Percentiles rank a stretch among this genome's conserved stretches.
These are phyloP conservation scores for Tremella fuciformis DNA, from an alignment of 768 basidiomycete genomes.

Conservation along the genomic window DNA sequence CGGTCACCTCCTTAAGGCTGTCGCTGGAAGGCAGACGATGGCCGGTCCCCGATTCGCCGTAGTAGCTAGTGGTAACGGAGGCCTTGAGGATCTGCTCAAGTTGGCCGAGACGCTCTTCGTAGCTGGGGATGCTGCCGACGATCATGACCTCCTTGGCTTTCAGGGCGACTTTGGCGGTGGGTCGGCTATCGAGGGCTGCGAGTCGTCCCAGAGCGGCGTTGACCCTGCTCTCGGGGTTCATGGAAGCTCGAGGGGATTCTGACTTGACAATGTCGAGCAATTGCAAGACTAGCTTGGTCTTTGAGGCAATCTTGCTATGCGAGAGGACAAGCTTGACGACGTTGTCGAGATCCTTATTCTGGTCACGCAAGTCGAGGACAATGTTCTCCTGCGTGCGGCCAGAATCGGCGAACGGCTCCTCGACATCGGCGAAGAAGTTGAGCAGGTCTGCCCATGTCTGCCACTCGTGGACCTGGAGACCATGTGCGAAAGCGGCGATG, in stretches of 20 bases:
- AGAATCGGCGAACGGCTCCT: constrained; percentile 80
- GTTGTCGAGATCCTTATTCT: constrained; percentile 87
- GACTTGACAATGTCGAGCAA: constrained; percentile 87
- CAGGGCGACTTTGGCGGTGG: constrained; percentile 83
- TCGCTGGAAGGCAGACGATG: constrained; percentile 80
- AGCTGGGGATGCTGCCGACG: constrained; percentile 91
- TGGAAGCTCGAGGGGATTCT: constrained; percentile 64
- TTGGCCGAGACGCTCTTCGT: constrained; percentile 86
- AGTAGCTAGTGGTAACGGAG: constrained; percentile 79
- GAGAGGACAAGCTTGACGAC: constrained; percentile 83
- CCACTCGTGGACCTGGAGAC: constrained; percentile 83
- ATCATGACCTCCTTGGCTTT: constrained; percentile 98
- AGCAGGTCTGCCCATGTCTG: constrained; percentile 67
- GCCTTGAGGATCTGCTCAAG: constrained; percentile 91
- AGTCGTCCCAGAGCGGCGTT: constrained; percentile 75
- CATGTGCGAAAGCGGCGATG: constrained; percentile 73
- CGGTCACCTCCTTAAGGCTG: constrained; percentile 84
- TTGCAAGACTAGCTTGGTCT: constrained; percentile 79
- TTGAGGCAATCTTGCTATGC: constrained; percentile 91
- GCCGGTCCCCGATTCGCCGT: constrained; percentile 73
- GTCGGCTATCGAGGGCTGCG: constrained; percentile 85
- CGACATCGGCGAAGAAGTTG: constrained; percentile 75
- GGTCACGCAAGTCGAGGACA: constrained; percentile 82
- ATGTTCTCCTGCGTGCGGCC: constrained; percentile 77
- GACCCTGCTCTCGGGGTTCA: constrained; percentile 69